Evolutionary conservation across 2,329 filamentous ascomycete genomes (phyloP), one percentile per base, ranked within the genome.

Genomic region (Ramularia collo-cygni): DNA sequence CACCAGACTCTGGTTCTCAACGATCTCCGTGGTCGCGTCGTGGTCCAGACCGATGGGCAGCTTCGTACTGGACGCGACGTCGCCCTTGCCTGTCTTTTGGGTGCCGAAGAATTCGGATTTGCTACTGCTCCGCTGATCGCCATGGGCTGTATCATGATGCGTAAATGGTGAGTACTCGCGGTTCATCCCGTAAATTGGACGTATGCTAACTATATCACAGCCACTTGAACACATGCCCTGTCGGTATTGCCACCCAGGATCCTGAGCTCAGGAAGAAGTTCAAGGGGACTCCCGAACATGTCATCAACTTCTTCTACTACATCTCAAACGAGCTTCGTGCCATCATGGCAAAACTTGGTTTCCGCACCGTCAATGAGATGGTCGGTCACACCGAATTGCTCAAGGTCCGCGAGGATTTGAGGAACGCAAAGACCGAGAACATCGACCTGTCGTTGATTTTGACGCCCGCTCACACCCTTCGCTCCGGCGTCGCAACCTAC

Each of bases 231-330:
- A 88, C 84, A 2, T 83, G 89, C 68, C 88, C 89, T 8, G 89
- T 95, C 8, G 90, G 90, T 64, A 95, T 96, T 45, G 90, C 90
- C 3, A 95, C 89, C 1, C 90, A 96, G 61, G 89, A 95, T 56
- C 88, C 88, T n/a, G 84, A 90, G 61, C 75, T 96, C 2, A 79
- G 90, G 45, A 85, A 89, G 74, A 96, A 95, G 69, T 95, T 96
- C 66, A 74, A 81, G 53, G 90, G 90, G 47, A 89, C 86, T 1
- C 89, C 90, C 8, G 90, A 96, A 68, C 87, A 95, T 55, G 89
- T 95, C 42, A 95, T 96, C 66, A 96, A 95, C 75, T 95, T 95
- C 74, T 95, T 95, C 70, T 96, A 95, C 71, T 96, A 95, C 59
- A 76, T 96, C 37, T 85, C 90, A 53, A 96, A 96, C 60, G 90